phyloP scores from a whole-genome alignment of 306 rosid species.

The Castanea sativa region DNA sequence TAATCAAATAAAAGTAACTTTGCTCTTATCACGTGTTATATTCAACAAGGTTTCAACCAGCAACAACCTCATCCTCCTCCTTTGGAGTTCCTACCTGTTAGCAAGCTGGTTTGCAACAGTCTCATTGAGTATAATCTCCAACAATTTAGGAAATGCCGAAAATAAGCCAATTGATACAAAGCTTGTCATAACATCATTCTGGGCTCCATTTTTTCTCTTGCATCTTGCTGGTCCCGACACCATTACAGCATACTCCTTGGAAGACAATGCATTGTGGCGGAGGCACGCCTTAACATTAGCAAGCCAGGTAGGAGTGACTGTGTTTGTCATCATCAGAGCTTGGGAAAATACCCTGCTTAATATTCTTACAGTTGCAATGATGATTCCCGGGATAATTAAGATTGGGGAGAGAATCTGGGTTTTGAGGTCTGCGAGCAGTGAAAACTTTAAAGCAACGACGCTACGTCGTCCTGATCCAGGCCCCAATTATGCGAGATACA shows the following conservation, averaged over 20 bases:
- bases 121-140: not conserved
- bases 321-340: not conserved
- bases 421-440: slow-evolving; percentile 18
- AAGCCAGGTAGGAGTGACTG: not conserved
- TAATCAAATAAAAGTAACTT: too few relatives aligned
- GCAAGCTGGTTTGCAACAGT: slow-evolving; percentile 16
- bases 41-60: not conserved
- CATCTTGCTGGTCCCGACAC: slow-evolving; percentile 31
- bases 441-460: slow-evolving; percentile 11
- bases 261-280: slow-evolving; percentile 17
- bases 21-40: too few relatives aligned
- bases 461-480: slow-evolving; percentile 8
- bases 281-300: not conserved
- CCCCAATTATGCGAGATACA: slow-evolving; percentile 5
- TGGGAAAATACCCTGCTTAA: not conserved
- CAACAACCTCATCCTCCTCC: not conserved
- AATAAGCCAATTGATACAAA: not conserved
- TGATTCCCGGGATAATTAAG: slow-evolving; percentile 3
- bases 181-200: not conserved
- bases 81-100: slow-evolving; percentile 13
- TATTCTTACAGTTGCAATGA: not conserved
- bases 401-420: slow-evolving; percentile 18
- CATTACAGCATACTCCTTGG: slow-evolving; percentile 20
- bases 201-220: slow-evolving; percentile 30
- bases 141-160: not conserved